A percentile compares a stretch with the other conserved stretches of the same genome.
Evolutionary conservation across 1,139 yeast species (phyloP).

Genomic region (Magnusiomyces suaveolens): DNA sequence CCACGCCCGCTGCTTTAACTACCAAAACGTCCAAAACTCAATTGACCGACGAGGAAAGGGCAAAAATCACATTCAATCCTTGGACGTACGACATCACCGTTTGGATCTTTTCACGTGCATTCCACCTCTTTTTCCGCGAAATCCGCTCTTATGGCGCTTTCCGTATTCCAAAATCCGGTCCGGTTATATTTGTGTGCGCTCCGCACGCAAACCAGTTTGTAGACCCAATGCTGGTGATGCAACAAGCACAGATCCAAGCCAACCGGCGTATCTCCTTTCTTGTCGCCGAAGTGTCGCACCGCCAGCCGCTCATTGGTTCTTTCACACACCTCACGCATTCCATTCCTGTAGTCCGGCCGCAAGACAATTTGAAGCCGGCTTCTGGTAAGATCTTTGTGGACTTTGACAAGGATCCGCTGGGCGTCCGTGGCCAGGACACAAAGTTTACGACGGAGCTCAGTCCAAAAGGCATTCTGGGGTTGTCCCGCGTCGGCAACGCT

Average conservation of each 20-base stretch:
- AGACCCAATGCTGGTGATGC: constrained; percentile 79
- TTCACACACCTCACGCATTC: constrained; percentile 68
- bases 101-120: constrained; percentile 34
- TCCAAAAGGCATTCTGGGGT: constrained; percentile 59
- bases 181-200: constrained; percentile 90
- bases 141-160: constrained; percentile 86
- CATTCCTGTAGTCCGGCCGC: constrained; percentile 87
- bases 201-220: constrained; percentile 97
- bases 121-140: constrained; percentile 70
- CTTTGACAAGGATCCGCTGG: constrained; percentile 33
- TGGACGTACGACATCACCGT: constrained; percentile 32
- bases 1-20: neutral
- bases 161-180: constrained; percentile 72
- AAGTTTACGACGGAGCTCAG: constrained; percentile 56
- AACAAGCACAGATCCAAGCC: constrained; percentile 64
- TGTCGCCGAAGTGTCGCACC: constrained; percentile 76
- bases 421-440: constrained; percentile 58
- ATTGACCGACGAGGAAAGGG: neutral
- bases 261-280: constrained; percentile 72
- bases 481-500: constrained; percentile 65
- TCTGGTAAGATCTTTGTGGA: constrained; percentile 52
- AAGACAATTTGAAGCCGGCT: constrained; percentile 61
- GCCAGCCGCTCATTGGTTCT: constrained; percentile 58
- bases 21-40: neutral
- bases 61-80: constrained; percentile 13